A percentile compares a stretch with the other conserved stretches of the same genome.
Conservation (phyloP, 768 basidiomycete genomes). For the Mycena chlorophos region DNA sequence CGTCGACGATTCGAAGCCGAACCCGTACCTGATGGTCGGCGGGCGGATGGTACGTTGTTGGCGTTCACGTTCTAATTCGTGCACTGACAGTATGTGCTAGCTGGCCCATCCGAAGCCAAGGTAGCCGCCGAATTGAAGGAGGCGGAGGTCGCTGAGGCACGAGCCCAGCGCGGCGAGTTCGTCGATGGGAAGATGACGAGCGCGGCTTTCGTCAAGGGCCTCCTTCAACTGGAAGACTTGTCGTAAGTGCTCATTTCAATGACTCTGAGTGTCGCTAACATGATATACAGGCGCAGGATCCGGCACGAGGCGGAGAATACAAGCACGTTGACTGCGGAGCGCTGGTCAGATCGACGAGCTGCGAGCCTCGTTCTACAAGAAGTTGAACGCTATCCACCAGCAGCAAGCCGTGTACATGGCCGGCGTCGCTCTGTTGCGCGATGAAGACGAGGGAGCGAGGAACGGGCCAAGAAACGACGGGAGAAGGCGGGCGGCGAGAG, state of each 20-base stretch:
- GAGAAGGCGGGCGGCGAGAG: too few species aligned
- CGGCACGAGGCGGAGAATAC: not conserved
- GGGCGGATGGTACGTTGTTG: not conserved
- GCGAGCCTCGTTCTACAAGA: conserved; percentile 1
- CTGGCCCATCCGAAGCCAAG: not conserved
- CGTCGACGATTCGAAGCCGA: not conserved
- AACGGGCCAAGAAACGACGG: too few species aligned
- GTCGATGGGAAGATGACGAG: not conserved
- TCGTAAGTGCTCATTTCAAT: not conserved
- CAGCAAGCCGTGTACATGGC: conserved; percentile 9
- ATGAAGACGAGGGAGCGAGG: conserved; percentile 9
- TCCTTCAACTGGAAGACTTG: conserved; percentile 1
- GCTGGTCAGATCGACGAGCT: conserved; percentile 1
- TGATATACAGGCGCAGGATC: not conserved
- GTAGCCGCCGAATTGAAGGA: not conserved
- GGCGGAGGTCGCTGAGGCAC: not conserved
- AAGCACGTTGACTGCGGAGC: not conserved
- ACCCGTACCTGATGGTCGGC: not conserved
- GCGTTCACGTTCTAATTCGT: too few species aligned
- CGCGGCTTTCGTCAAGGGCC: not conserved
- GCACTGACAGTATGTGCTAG: not conserved
- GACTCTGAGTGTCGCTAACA: not conserved
- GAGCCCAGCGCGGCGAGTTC: not conserved
- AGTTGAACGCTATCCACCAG: conserved; percentile 1
- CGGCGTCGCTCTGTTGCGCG: not conserved